Percentiles rank a stretch among this genome's conserved stretches.
phyloP scores from a whole-genome alignment of 192 early-diverging fungal genomes.

The Coemansia erecta region DNA sequence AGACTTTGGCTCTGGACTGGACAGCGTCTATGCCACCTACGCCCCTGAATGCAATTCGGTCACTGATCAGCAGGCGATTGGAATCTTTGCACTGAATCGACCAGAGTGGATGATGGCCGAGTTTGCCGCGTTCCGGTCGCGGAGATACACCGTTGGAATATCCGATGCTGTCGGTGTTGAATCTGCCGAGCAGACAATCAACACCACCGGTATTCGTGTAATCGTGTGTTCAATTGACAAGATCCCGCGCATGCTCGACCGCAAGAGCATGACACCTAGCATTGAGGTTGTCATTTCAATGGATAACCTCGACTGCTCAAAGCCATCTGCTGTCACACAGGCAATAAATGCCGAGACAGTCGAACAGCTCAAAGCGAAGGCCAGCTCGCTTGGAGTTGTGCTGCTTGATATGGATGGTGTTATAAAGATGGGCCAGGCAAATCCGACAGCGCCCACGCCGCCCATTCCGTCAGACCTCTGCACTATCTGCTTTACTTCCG shows the following conservation, averaged over 20 bases:
- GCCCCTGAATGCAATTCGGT: slow-evolving; percentile 1
- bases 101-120: slow-evolving; percentile 74
- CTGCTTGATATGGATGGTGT: slow-evolving; percentile 57
- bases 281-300: slow-evolving; percentile 74
- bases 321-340: slow-evolving; percentile 9
- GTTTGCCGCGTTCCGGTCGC: slow-evolving; percentile 59
- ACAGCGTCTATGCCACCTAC: slow-evolving; percentile 60
- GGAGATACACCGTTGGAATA: slow-evolving; percentile 64
- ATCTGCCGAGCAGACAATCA: slow-evolving; percentile 71
- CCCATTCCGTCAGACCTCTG: slow-evolving; percentile 65
- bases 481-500: slow-evolving; percentile 71
- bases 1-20: slow-evolving; percentile 60
- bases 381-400: slow-evolving; percentile 59
- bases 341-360: slow-evolving; percentile 12
- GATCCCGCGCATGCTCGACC: slow-evolving; percentile 58
- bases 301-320: slow-evolving; percentile 61
- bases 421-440: slow-evolving; percentile 57
- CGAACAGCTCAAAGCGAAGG: slow-evolving; percentile 56
- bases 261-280: slow-evolving; percentile 54
- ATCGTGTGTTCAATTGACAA: slow-evolving; percentile 71
- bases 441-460: slow-evolving; percentile 43
- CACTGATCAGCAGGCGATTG: slow-evolving; percentile 50
- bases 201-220: slow-evolving; percentile 66
- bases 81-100: slow-evolving; percentile 68
- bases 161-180: slow-evolving; percentile 77